phyloP scores from a whole-genome alignment of 495 filamentous ascomycete genomes.

The Geoglossum glabrum region DNA sequence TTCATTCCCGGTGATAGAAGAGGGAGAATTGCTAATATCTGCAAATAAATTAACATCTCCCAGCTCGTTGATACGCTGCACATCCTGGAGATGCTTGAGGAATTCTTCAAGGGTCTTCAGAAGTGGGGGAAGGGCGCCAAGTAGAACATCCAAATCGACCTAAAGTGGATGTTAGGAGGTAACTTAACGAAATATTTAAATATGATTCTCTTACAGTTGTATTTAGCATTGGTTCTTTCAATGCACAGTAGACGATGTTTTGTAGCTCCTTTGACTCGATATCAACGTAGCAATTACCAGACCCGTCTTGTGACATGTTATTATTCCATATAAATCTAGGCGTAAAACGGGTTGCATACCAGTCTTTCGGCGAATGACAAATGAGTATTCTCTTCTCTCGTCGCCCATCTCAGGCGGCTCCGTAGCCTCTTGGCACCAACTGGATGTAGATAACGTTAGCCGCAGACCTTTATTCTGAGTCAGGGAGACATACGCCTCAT shows the following conservation, averaged over 20 bases:
- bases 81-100: neutral
- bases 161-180: neutral
- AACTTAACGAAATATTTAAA: neutral
- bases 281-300: neutral
- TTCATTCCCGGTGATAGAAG: neutral
- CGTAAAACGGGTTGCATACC: neutral
- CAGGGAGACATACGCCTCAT: neutral
- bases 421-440: neutral
- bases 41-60: neutral
- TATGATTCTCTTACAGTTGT: neutral
- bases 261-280: neutral
- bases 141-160: neutral
- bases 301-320: neutral
- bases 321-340: neutral
- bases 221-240: neutral
- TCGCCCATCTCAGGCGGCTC: neutral
- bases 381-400: neutral
- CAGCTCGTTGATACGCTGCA: neutral
- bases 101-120: neutral
- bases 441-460: neutral
- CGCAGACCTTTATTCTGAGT: neutral
- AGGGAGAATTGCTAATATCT: neutral
- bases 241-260: neutral
- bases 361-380: neutral
- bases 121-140: neutral